Percentiles rank a stretch among this genome's conserved stretches.
These are phyloP conservation scores for Cephalotrichum gorgonifer DNA, from an alignment of 2,329 filamentous ascomycete genomes.

Conservation along the genomic window DNA sequence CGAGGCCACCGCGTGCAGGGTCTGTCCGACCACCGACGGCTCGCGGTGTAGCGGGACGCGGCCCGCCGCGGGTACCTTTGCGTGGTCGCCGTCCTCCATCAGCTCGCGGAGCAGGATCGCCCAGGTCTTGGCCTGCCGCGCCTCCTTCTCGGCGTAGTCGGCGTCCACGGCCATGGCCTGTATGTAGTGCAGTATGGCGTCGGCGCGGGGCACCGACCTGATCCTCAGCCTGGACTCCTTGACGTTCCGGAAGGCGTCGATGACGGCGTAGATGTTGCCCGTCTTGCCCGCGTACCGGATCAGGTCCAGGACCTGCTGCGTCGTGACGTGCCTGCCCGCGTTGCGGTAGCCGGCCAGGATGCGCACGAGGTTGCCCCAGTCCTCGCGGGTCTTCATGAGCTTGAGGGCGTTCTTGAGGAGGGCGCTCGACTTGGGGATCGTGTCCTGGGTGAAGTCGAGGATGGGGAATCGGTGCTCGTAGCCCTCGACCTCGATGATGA, in stretches of 20 bases:
- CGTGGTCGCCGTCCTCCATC: constrained; percentile 31
- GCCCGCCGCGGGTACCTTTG: neutral
- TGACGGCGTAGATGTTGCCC: constrained; percentile 32
- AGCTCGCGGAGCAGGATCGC: constrained; percentile 37
- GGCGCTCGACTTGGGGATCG: constrained; percentile 30
- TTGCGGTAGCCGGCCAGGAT: constrained; percentile 40
- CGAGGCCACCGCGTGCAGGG: constrained; percentile 32
- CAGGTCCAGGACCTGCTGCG: constrained; percentile 25
- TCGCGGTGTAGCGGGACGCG: constrained; percentile 23
- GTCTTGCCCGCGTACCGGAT: constrained; percentile 27
- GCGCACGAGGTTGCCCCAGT: constrained; percentile 41
- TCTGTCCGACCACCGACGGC: constrained; percentile 29
- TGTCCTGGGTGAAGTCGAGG: constrained; percentile 26
- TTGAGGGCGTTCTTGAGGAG: constrained; percentile 25
- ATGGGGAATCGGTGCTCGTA: constrained; percentile 41
- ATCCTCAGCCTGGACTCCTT: constrained; percentile 35
- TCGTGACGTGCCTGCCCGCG: constrained; percentile 26
- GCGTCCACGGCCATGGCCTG: constrained; percentile 30
- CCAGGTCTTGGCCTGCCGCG: constrained; percentile 32
- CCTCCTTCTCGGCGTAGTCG: constrained; percentile 22
- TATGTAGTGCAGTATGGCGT: constrained; percentile 24
- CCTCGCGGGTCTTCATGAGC: constrained; percentile 34
- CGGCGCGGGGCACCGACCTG: constrained; percentile 15
- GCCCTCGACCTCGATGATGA: constrained; percentile 48
- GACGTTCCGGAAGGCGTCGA: constrained; percentile 38